Percentiles rank a stretch among this genome's conserved stretches.
Conservation (phyloP, 2,329 filamentous ascomycete species). For the Aspergillus sp. region DNA sequence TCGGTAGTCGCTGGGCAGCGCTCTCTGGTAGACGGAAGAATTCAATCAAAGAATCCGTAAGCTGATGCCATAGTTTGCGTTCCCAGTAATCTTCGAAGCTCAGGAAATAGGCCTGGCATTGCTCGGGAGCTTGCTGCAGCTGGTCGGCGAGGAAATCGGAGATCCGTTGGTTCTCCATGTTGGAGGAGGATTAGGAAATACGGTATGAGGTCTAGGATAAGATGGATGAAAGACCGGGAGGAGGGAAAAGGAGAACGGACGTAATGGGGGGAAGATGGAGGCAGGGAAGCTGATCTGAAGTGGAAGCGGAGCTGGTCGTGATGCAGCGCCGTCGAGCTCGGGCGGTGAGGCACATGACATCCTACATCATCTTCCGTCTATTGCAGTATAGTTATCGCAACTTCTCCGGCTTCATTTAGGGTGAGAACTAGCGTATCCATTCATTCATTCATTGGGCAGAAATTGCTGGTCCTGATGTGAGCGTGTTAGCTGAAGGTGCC, state of each 20-base stretch:
- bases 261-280: conserved; percentile 10
- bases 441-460: neutral
- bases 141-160: conserved; percentile 89
- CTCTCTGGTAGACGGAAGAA: conserved; percentile 86
- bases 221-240: conserved; percentile 12
- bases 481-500: neutral
- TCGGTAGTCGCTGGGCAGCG: conserved; percentile 77
- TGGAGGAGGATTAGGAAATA: conserved; percentile 21
- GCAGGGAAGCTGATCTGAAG: conserved; percentile 11
- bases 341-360: conserved; percentile 29
- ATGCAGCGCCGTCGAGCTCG: conserved; percentile 10
- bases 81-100: conserved; percentile 97
- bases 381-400: neutral
- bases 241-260: conserved; percentile 17
- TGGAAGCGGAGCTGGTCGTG: conserved; percentile 17
- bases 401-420: neutral
- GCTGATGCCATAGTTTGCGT: conserved; percentile 98
- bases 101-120: conserved; percentile 84
- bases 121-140: conserved; percentile 82
- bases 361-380: conserved; percentile 1
- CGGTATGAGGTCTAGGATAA: conserved; percentile 7
- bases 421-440: neutral
- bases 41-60: conserved; percentile 82
- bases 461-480: neutral
- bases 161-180: conserved; percentile 84